Conservation (phyloP, 1,284 basidiomycete species). For the Chalciporus sp. region DNA sequence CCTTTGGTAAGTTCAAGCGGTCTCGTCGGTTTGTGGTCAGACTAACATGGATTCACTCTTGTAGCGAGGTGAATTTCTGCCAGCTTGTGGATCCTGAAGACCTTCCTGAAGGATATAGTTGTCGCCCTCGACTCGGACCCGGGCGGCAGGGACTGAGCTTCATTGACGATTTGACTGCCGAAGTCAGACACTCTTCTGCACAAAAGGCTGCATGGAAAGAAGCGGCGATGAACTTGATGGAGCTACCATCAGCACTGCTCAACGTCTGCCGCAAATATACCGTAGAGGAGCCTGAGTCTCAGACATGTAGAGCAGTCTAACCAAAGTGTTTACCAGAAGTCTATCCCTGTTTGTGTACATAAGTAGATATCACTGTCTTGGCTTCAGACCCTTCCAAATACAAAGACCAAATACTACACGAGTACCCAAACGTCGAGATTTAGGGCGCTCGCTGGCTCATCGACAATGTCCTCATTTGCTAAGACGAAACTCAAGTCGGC, state of each 20-base stretch:
- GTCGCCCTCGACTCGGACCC: not conserved
- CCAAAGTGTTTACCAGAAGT: too few species aligned
- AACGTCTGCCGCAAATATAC: not conserved
- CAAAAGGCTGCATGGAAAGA: not conserved
- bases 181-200: not conserved
- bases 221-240: not conserved
- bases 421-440: not conserved
- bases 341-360: too few species aligned
- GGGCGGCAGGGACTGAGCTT: not conserved
- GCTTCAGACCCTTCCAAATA: too few species aligned
- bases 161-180: not conserved
- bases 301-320: too few species aligned
- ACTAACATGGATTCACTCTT: too few species aligned
- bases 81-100: not conserved
- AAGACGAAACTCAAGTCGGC: constrained; percentile 84
- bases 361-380: too few species aligned
- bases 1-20: constrained; percentile 2
- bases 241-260: not conserved
- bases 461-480: constrained; percentile 44
- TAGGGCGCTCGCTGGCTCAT: not conserved
- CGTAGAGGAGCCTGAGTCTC: not conserved
- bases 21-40: too few species aligned
- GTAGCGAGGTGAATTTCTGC: not conserved
- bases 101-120: not conserved
- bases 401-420: too few species aligned